Percentiles rank a stretch among this genome's conserved stretches.
Conservation (phyloP, 1,139 yeast species). For the Yamadazyma conglobata region DNA sequence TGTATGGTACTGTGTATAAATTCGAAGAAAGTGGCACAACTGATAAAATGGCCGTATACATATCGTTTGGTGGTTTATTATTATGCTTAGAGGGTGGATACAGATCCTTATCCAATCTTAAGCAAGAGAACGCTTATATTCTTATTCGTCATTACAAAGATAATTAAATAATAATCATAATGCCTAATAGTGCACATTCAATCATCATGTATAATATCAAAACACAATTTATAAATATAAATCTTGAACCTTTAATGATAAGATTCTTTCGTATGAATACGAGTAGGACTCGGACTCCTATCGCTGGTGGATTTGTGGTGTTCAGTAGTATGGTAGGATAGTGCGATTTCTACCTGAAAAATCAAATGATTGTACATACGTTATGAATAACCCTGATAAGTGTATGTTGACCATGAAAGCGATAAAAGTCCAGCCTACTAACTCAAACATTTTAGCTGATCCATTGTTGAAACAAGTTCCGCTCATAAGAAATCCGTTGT, state of each 20-base stretch:
- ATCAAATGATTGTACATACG: constrained; percentile 1
- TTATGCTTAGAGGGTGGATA: constrained; percentile 95
- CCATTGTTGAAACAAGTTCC: constrained; percentile 55
- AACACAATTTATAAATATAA: no score
- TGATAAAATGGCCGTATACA: constrained; percentile 78
- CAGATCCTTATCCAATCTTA: constrained; percentile 80
- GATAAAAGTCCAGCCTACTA: no score
- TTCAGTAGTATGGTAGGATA: no score
- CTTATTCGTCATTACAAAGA: constrained; percentile 72
- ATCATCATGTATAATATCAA: no score
- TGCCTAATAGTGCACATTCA: no score
- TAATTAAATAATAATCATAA: no score
- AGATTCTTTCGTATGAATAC: no score
- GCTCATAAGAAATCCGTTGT: constrained; percentile 51
- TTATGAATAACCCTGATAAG: constrained; percentile 19
- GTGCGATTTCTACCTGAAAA: no score
- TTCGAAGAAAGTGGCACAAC: constrained; percentile 83
- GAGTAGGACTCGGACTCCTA: no score
- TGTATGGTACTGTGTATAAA: constrained; percentile 97
- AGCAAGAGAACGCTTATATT: constrained; percentile 91
- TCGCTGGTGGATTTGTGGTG: no score
- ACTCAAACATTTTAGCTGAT: constrained; percentile 34
- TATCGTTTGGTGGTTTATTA: constrained; percentile 93
- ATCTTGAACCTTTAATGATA: no score
- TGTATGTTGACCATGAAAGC: no score